Evolutionary conservation across 2,329 filamentous ascomycete genomes (phyloP).

Genomic region (Clarireedia sp.): DNA sequence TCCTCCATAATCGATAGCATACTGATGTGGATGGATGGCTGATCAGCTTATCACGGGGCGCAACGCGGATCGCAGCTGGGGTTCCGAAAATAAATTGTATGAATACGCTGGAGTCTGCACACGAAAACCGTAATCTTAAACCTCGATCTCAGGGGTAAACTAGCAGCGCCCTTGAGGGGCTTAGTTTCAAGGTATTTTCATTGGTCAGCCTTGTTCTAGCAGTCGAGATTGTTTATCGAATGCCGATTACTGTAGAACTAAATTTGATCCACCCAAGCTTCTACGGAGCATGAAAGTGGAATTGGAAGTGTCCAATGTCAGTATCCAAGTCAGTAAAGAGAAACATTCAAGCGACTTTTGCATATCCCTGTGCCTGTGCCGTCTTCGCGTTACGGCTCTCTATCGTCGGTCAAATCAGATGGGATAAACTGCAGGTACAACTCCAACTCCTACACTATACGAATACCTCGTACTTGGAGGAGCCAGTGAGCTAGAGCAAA

Average conservation of each 20-base stretch:
- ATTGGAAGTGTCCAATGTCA: neutral
- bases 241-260: conserved; percentile 4
- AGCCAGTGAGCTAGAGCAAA: too few species aligned
- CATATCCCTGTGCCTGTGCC: neutral
- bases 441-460: too few species aligned
- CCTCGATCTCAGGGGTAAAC: conserved; percentile 12
- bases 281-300: neutral
- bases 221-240: conserved; percentile 9
- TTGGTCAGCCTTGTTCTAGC: conserved; percentile 8
- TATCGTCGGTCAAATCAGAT: too few species aligned
- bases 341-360: neutral
- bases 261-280: conserved; percentile 5
- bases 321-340: neutral
- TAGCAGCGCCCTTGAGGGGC: neutral
- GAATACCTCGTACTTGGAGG: too few species aligned
- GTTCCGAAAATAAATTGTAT: neutral
- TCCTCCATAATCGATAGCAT: neutral
- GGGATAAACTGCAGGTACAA: too few species aligned
- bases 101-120: neutral
- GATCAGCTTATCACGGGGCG: neutral
- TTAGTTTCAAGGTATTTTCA: neutral
- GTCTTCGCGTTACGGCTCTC: neutral
- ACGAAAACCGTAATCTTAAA: conserved; percentile 7
- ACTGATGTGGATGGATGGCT: neutral
- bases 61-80: neutral